phyloP scores from a whole-genome alignment of 306 rosid genomes.

The Astragalus membranaceus region DNA sequence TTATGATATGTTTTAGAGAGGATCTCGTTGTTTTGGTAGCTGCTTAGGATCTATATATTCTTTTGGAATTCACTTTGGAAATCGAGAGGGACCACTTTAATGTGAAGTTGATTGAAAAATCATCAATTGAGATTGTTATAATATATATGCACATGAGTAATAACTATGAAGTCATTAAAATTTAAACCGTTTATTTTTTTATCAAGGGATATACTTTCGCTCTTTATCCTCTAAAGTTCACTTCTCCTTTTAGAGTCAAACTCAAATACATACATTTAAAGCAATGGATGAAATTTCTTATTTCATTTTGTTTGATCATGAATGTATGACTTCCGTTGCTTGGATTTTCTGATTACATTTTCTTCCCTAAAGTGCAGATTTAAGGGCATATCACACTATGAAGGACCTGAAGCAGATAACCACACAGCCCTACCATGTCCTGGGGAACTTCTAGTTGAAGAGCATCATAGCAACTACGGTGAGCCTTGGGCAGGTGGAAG shows the following conservation, averaged over 20 bases:
- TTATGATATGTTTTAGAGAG: not conserved
- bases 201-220: not conserved
- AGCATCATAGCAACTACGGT: conserved; percentile 93
- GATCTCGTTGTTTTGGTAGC: not conserved
- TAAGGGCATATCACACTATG: conserved; percentile 91
- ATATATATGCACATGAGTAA: not conserved
- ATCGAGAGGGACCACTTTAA: not conserved
- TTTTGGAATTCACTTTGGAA: not conserved
- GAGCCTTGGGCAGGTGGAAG: conserved; percentile 99
- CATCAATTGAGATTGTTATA: not conserved
- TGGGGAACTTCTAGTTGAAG: conserved; percentile 80
- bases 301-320: not conserved
- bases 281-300: not conserved
- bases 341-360: not conserved
- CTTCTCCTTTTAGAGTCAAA: not conserved
- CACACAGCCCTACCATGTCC: conserved; percentile 88
- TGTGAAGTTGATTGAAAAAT: not conserved
- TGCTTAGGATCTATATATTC: not conserved
- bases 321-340: not conserved
- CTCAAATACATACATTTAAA: not conserved
- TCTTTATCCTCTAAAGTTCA: not conserved
- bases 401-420: conserved; percentile 45
- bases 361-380: conserved; percentile 29
- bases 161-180: not conserved
- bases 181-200: not conserved